Evolutionary conservation across 2,329 filamentous ascomycete species (phyloP).

Genomic region (Fusarium ramigenum): DNA sequence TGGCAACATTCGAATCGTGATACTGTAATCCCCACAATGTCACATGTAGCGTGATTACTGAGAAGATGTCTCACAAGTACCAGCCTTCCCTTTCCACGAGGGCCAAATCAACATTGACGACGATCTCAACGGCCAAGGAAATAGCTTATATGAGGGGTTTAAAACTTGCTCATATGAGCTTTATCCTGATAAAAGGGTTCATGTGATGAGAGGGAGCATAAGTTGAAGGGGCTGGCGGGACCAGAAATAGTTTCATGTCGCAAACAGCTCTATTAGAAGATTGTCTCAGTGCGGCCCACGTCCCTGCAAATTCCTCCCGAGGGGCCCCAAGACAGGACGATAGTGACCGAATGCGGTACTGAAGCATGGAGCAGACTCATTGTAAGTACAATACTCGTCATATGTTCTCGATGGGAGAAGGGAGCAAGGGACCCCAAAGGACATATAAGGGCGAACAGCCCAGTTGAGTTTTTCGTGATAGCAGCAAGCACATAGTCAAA

Average conservation of each 20-base stretch:
- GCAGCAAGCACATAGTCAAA: slow-evolving; percentile 8
- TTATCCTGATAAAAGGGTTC: neutral
- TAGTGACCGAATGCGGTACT: slow-evolving; percentile 18
- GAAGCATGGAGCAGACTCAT: neutral
- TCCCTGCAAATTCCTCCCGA: slow-evolving; percentile 21
- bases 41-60: slow-evolving; percentile 9
- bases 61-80: slow-evolving; percentile 25
- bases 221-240: slow-evolving; percentile 28
- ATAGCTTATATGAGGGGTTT: slow-evolving; percentile 8
- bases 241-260: slow-evolving; percentile 19
- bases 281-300: slow-evolving; percentile 32
- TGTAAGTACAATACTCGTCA: slow-evolving; percentile 13
- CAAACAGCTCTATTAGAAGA: slow-evolving; percentile 11
- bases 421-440: slow-evolving; percentile 18
- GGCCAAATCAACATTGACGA: slow-evolving; percentile 5
- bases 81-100: slow-evolving; percentile 18
- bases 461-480: neutral
- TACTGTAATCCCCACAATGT: neutral
- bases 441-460: slow-evolving; percentile 26
- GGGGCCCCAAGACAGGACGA: slow-evolving; percentile 4
- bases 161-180: slow-evolving; percentile 7
- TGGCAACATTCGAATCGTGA: neutral
- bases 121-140: slow-evolving; percentile 3
- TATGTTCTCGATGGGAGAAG: slow-evolving; percentile 21
- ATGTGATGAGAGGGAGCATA: slow-evolving; percentile 27